phyloP scores from a whole-genome alignment of 495 filamentous ascomycete species.

The Penicillium arizonense region DNA sequence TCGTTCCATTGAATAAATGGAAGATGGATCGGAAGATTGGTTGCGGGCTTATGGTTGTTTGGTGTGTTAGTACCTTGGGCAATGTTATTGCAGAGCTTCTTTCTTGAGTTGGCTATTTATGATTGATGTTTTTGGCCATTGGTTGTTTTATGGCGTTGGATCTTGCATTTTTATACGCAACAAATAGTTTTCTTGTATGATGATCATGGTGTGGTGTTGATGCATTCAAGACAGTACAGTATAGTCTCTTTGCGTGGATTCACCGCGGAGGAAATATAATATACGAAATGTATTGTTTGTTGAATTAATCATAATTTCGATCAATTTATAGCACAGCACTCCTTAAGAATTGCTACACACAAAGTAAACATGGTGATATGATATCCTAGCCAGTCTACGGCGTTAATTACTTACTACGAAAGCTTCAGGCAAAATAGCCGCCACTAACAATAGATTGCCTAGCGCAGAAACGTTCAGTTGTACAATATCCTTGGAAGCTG shows the following conservation, averaged over 20 bases:
- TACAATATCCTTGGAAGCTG: too few relatives aligned
- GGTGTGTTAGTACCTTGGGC: slow-evolving; percentile 76
- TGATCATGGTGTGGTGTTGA: too few relatives aligned
- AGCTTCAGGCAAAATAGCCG: not conserved
- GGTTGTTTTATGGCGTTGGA: not conserved
- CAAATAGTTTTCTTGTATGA: not conserved
- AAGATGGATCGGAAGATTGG: slow-evolving; percentile 83
- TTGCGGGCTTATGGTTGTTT: slow-evolving; percentile 77
- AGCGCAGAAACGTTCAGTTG: not conserved
- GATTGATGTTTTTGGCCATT: not conserved
- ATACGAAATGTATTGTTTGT: not conserved
- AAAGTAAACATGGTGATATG: not conserved
- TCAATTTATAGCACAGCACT: too few relatives aligned
- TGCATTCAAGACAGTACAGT: not conserved
- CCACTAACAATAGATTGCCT: not conserved
- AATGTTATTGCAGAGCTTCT: slow-evolving; percentile 80
- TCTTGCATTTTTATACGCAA: not conserved
- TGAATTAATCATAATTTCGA: too few relatives aligned
- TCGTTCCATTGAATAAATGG: slow-evolving; percentile 87
- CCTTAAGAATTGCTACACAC: too few relatives aligned
- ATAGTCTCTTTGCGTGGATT: not conserved
- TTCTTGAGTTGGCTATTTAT: slow-evolving; percentile 11
- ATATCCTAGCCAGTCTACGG: not conserved
- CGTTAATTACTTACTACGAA: not conserved
- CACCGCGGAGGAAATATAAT: not conserved